A percentile compares a stretch with the other conserved stretches of the same genome.
Conservation (phyloP, 2,329 filamentous ascomycete species). For the Ascochyta fabae region DNA sequence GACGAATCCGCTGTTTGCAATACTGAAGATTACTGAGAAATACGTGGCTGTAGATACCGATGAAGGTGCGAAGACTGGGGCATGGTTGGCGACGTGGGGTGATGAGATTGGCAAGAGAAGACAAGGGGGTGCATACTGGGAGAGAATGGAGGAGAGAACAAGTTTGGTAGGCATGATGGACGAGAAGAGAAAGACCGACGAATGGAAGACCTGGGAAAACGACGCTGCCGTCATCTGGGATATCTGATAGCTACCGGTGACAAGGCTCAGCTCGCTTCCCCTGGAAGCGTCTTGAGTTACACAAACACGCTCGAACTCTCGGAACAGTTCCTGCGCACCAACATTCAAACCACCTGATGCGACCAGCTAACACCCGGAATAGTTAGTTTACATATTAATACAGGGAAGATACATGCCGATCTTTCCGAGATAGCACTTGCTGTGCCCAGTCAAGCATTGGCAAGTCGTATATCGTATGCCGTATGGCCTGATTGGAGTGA, state of each 20-base stretch:
- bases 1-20: conserved; percentile 16
- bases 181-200: background rate
- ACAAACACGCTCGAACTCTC: background rate
- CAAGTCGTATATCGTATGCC: background rate
- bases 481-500: no score
- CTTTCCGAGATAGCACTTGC: background rate
- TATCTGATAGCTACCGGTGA: background rate
- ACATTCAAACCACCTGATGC: background rate
- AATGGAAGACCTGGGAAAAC: conserved; percentile 21
- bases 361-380: background rate
- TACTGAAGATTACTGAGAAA: conserved; percentile 18
- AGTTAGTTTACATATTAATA: background rate
- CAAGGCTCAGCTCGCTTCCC: background rate
- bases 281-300: background rate
- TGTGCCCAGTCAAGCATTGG: background rate
- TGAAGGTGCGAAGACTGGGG: conserved; percentile 24
- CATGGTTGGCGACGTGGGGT: conserved; percentile 18
- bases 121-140: conserved; percentile 20
- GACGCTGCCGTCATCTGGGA: conserved; percentile 11
- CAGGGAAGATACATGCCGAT: background rate
- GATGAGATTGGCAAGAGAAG: background rate
- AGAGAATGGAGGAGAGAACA: conserved; percentile 11
- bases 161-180: conserved; percentile 20
- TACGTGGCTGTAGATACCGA: conserved; percentile 14
- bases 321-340: background rate